Conservation (phyloP, 2,329 filamentous ascomycete genomes). For the Nectriaceae sp. region DNA sequence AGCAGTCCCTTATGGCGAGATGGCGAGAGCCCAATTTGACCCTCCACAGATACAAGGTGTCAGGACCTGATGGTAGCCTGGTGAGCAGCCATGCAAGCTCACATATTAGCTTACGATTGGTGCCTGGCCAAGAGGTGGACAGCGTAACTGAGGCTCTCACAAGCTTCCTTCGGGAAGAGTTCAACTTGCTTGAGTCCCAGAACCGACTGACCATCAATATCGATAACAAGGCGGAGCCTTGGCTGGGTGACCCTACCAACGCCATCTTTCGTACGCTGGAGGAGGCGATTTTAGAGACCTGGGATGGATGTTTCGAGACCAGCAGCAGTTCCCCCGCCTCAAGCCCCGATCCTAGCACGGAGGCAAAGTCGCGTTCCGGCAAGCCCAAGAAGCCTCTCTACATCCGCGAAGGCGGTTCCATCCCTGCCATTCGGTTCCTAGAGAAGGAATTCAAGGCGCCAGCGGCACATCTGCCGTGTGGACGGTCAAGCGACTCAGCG, state of each 20-base stretch:
- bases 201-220: slow-evolving; percentile 82
- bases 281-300: slow-evolving; percentile 79
- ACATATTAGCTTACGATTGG: slow-evolving; percentile 85
- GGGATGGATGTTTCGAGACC: slow-evolving; percentile 60
- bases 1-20: slow-evolving; percentile 82
- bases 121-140: slow-evolving; percentile 88
- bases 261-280: slow-evolving; percentile 90
- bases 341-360: slow-evolving; percentile 5
- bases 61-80: slow-evolving; percentile 86
- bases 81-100: slow-evolving; percentile 90
- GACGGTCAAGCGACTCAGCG: slow-evolving; percentile 89
- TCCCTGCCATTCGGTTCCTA: slow-evolving; percentile 89
- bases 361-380: slow-evolving; percentile 19
- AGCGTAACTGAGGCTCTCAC: slow-evolving; percentile 70
- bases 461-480: slow-evolving; percentile 90
- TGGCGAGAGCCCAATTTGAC: slow-evolving; percentile 96
- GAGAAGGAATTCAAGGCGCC: slow-evolving; percentile 93
- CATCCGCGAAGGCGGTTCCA: slow-evolving; percentile 93
- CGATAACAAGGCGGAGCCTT: slow-evolving; percentile 92
- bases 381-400: slow-evolving; percentile 72
- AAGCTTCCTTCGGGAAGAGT: slow-evolving; percentile 69
- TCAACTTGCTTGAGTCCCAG: slow-evolving; percentile 72
- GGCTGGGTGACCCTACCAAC: slow-evolving; percentile 90
- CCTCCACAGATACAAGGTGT: slow-evolving; percentile 90
- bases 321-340: slow-evolving; percentile 12